A percentile compares a stretch with the other conserved stretches of the same genome.
Conservation (phyloP, 2,329 filamentous ascomycete species). For the Aschersonia sp. region DNA sequence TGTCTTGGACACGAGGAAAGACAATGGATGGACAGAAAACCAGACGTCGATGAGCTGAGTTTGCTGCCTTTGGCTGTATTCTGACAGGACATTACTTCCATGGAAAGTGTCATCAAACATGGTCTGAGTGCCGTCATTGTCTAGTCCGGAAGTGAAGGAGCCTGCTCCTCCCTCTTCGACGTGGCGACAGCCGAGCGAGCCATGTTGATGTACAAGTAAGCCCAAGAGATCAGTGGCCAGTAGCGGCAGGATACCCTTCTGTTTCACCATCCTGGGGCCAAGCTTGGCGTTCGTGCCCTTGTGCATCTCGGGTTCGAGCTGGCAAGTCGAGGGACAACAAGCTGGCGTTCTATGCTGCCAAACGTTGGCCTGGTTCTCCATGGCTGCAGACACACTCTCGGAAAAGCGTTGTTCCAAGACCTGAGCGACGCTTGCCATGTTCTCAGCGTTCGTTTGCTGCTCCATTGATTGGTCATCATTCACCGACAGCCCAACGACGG, state of each 20-base stretch:
- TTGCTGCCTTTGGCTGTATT: conserved; percentile 16
- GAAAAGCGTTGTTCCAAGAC: conserved; percentile 15
- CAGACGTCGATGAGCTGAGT: conserved; percentile 25
- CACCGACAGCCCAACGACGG: too few species aligned
- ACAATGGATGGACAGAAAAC: conserved; percentile 24
- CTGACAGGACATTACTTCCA: conserved; percentile 12
- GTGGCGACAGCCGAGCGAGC: conserved; percentile 14
- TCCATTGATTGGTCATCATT: background rate
- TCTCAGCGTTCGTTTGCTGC: conserved; percentile 10
- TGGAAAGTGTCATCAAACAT: conserved; percentile 16
- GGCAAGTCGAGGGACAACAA: background rate
- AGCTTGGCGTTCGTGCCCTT: conserved; percentile 6
- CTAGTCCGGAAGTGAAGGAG: conserved; percentile 14
- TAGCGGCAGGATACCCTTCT: conserved; percentile 13
- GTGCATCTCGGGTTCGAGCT: conserved; percentile 2
- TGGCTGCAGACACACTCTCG: conserved; percentile 12
- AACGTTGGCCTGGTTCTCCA: conserved; percentile 4
- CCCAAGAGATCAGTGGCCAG: conserved; percentile 13
- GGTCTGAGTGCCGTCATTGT: conserved; percentile 12
- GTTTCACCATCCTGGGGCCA: conserved; percentile 2
- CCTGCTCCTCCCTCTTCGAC: conserved; percentile 12
- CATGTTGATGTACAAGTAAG: conserved; percentile 14
- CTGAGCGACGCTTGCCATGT: conserved; percentile 13
- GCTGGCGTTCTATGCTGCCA: background rate
- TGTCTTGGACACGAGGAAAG: conserved; percentile 25